Evolutionary conservation across 176 grass and related monocot genomes (phyloP).

Genomic region (Thalia dealbata): DNA sequence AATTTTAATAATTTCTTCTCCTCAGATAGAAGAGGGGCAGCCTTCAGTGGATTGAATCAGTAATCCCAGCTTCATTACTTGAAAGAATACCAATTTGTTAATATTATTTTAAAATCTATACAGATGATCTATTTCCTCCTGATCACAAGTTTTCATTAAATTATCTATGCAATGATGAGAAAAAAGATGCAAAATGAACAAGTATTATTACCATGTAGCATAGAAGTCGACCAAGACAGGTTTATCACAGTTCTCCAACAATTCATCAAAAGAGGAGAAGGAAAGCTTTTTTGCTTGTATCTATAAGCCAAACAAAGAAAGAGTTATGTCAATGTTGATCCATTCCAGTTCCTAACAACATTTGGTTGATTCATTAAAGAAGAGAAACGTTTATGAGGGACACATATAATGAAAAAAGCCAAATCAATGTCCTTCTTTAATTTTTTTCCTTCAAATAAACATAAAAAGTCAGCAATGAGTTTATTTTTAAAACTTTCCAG

Average conservation of each 20-base stretch:
- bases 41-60: not conserved
- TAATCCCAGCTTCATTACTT: not conserved
- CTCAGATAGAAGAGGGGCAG: not conserved
- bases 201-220: slow-evolving; percentile 66
- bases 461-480: not conserved
- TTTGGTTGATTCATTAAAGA: not conserved
- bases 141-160: not conserved
- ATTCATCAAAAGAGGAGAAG: slow-evolving; percentile 81
- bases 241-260: slow-evolving; percentile 76
- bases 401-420: not conserved
- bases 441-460: not conserved
- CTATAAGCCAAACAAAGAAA: slow-evolving; percentile 23
- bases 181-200: not conserved
- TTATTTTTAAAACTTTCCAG: not conserved
- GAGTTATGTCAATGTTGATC: slow-evolving; percentile 12
- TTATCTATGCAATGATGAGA: not conserved
- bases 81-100: too few relatives aligned
- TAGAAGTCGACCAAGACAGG: slow-evolving; percentile 90
- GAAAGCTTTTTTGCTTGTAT: slow-evolving; percentile 75
- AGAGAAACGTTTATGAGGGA: not conserved
- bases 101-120: too few relatives aligned
- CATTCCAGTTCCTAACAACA: not conserved
- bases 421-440: not conserved
- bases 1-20: not conserved
- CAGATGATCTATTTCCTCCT: not conserved